Conservation (phyloP, 129 eudicot species). For the Escallonia rubra region DNA sequence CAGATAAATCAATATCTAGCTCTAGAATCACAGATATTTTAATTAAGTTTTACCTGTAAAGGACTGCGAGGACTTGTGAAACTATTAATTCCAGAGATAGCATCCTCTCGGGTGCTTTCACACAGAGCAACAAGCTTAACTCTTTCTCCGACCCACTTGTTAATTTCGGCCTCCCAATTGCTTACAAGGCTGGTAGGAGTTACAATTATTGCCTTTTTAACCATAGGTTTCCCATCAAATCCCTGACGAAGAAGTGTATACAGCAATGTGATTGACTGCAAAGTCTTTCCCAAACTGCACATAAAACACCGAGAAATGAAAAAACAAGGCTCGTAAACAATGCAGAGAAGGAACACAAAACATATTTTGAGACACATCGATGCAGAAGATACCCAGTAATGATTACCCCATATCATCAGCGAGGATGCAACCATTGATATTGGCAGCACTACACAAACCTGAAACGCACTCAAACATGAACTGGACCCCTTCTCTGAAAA, state of each 20-base stretch:
- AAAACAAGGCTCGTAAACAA: constrained; percentile 3
- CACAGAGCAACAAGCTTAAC: constrained; percentile 90
- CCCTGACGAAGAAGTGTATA: constrained; percentile 95
- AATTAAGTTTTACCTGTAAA: constrained; percentile 52
- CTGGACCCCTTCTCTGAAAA: constrained; percentile 97
- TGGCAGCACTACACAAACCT: constrained; percentile 47
- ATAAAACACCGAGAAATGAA: neutral
- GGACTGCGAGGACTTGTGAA: constrained; percentile 54
- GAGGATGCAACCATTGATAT: constrained; percentile 86
- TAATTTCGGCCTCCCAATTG: constrained; percentile 98
- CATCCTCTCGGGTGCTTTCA: constrained; percentile 95
- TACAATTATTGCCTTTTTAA: constrained; percentile 86
- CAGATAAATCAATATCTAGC: constrained; percentile 23
- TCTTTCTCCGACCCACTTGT: constrained; percentile 94
- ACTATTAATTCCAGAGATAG: constrained; percentile 69
- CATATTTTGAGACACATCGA: constrained; percentile 8
- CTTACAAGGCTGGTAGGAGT: constrained; percentile 99
- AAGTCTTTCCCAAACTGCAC: constrained; percentile 90
- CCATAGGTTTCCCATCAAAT: constrained; percentile 91
- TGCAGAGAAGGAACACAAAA: constrained; percentile 12
- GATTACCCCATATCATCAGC: constrained; percentile 99
- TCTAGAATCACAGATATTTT: constrained; percentile 8
- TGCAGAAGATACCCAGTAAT: constrained; percentile 1
- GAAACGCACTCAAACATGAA: constrained; percentile 98
- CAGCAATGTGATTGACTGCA: constrained; percentile 91